phyloP scores from a whole-genome alignment of 2,329 filamentous ascomycete genomes.

The Xylaria sp. region DNA sequence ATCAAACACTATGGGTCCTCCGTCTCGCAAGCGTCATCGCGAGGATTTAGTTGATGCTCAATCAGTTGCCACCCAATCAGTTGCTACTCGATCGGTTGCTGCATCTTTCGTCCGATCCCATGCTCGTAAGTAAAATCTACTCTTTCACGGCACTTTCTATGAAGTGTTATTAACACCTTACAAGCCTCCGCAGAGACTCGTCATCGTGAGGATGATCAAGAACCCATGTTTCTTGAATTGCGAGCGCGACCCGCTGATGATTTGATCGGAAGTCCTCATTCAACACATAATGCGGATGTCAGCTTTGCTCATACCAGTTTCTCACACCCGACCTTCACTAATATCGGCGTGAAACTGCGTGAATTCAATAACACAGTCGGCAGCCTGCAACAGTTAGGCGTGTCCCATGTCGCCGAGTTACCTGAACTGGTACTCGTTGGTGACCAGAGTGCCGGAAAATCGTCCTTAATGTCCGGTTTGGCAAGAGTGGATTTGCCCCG shows the following conservation, averaged over 20 bases:
- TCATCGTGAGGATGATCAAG: constrained; percentile 42
- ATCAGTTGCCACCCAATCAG: constrained; percentile 31
- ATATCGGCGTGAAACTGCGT: constrained; percentile 72
- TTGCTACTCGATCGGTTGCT: constrained; percentile 38
- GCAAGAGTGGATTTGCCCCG: constrained; percentile 69
- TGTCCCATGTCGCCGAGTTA: constrained; percentile 75
- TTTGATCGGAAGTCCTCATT: constrained; percentile 37
- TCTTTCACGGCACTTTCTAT: neutral
- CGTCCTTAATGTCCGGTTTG: constrained; percentile 62
- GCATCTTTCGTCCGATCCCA: constrained; percentile 42
- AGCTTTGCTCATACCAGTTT: constrained; percentile 47
- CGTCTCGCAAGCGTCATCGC: constrained; percentile 36
- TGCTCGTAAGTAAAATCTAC: constrained; percentile 42
- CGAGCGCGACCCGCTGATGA: constrained; percentile 30
- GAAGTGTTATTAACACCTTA: constrained; percentile 14
- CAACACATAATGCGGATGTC: constrained; percentile 43
- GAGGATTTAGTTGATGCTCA: constrained; percentile 36
- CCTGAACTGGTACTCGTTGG: constrained; percentile 86
- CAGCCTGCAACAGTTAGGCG: constrained; percentile 75
- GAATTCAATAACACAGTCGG: constrained; percentile 72
- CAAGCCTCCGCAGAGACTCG: constrained; percentile 45
- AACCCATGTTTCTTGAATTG: constrained; percentile 46
- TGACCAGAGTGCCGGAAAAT: constrained; percentile 87
- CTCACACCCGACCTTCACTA: constrained; percentile 55
- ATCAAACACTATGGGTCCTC: constrained; percentile 40